Evolutionary conservation across 331 rosid genomes (phyloP).

Genomic region (Pyracantha coccinea): DNA sequence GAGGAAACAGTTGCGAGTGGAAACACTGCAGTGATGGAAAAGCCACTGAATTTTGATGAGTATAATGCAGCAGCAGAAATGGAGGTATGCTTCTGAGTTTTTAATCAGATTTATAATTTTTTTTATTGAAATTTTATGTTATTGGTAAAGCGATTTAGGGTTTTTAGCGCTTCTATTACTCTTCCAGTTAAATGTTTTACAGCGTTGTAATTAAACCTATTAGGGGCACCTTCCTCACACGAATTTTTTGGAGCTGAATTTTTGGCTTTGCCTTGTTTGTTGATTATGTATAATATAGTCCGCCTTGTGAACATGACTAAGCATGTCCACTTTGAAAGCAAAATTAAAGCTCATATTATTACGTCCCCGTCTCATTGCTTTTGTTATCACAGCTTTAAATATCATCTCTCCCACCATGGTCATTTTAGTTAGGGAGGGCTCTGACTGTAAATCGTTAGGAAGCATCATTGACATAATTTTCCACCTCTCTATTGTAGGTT

Average conservation of each 20-base stretch:
- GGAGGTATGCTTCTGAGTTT: constrained; percentile 33
- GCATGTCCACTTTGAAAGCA: not conserved
- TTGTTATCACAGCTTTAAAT: not conserved
- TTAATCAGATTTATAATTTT: not conserved
- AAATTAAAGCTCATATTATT: not conserved
- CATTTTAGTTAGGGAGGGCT: not conserved
- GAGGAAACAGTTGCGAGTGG: constrained; percentile 34
- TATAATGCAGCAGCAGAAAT: constrained; percentile 31
- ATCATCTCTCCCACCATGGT: not conserved
- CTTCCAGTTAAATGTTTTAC: not conserved
- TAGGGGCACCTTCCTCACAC: too few species aligned
- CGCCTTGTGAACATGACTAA: not conserved
- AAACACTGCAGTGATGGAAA: constrained; percentile 17
- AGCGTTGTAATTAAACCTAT: not conserved
- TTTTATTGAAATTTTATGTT: not conserved
- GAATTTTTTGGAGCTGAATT: not conserved
- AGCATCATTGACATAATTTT: not conserved
- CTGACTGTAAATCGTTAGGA: not conserved
- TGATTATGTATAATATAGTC: not conserved
- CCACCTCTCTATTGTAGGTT: constrained; percentile 29
- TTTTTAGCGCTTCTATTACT: not conserved
- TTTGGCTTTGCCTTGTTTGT: not conserved
- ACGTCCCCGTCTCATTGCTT: not conserved
- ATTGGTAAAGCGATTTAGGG: not conserved
- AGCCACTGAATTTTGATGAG: constrained; percentile 27